These are phyloP conservation scores for Pisolithus tinctorius DNA, from an alignment of 768 basidiomycete species.

Conservation along the genomic window DNA sequence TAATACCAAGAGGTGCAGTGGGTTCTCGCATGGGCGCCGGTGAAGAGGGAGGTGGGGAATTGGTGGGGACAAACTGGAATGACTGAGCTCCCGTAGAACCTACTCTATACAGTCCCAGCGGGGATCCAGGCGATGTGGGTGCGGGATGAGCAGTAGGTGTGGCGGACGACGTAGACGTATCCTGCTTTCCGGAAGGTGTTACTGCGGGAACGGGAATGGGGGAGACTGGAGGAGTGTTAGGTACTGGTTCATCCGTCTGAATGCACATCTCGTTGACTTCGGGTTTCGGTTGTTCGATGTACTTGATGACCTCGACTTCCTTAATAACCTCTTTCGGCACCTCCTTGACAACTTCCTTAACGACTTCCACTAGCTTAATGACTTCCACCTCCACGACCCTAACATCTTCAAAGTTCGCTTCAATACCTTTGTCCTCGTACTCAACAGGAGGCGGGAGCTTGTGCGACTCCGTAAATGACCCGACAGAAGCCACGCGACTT, in stretches of 20 bases:
- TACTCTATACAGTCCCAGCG: slow-evolving; percentile 48
- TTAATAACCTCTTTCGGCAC: slow-evolving; percentile 20
- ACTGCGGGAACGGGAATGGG: slow-evolving; percentile 20
- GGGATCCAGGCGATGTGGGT: slow-evolving; percentile 25
- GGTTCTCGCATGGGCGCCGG: slow-evolving; percentile 46
- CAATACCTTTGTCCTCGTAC: slow-evolving; percentile 47
- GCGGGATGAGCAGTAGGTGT: slow-evolving; percentile 28
- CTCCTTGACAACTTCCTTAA: slow-evolving; percentile 20
- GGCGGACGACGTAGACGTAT: slow-evolving; percentile 23
- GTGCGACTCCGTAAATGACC: slow-evolving; percentile 15
- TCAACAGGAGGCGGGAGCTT: slow-evolving; percentile 23
- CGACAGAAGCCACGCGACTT: slow-evolving; percentile 22
- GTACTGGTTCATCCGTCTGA: slow-evolving; percentile 60
- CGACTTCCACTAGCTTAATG: slow-evolving; percentile 19
- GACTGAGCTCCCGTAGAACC: slow-evolving; percentile 45
- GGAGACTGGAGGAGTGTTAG: slow-evolving; percentile 26
- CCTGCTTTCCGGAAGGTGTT: slow-evolving; percentile 19
- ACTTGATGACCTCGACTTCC: slow-evolving; percentile 13
- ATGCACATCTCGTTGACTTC: slow-evolving; percentile 69
- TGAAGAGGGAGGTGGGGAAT: slow-evolving; percentile 31
- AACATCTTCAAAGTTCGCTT: slow-evolving; percentile 24
- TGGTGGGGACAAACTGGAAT: slow-evolving; percentile 56
- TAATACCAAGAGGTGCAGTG: slow-evolving; percentile 35
- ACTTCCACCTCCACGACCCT: slow-evolving; percentile 26
- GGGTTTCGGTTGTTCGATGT: slow-evolving; percentile 42